These are phyloP conservation scores for Penicillium brasilianum DNA, from an alignment of 2,329 filamentous ascomycete species.

Conservation along the genomic window DNA sequence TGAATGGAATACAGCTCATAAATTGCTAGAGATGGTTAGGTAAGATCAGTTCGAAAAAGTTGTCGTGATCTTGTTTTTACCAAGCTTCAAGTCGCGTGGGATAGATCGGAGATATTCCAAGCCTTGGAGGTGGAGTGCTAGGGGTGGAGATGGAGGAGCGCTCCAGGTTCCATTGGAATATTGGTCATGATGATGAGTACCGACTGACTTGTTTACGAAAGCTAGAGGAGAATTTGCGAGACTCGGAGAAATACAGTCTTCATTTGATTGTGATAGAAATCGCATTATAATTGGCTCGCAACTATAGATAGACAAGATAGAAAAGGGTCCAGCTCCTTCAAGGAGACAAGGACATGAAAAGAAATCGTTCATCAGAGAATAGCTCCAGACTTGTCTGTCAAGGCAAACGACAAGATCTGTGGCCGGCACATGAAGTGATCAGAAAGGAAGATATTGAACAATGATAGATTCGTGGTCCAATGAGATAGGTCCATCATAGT, in stretches of 20 bases:
- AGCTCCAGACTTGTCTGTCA: neutral
- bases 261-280: neutral
- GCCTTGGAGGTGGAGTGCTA: constrained; percentile 15
- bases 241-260: neutral
- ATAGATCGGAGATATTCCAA: constrained; percentile 16
- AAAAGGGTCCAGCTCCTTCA: constrained; percentile 4
- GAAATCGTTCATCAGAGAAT: neutral
- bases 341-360: neutral
- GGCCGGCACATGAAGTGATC: neutral
- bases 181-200: neutral
- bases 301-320: neutral
- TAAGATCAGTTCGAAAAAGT: neutral
- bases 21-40: neutral
- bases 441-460: too few species aligned
- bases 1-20: neutral
- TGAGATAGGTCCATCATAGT: neutral
- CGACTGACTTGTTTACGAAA: neutral
- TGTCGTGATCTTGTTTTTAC: neutral
- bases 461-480: neutral
- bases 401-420: neutral
- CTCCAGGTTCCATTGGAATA: neutral
- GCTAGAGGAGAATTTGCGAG: neutral
- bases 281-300: neutral
- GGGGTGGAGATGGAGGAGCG: neutral
- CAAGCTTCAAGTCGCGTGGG: neutral